Evolutionary conservation across 441 rosid genomes (phyloP).

Genomic region (Pelargonium cotyledonis): DNA sequence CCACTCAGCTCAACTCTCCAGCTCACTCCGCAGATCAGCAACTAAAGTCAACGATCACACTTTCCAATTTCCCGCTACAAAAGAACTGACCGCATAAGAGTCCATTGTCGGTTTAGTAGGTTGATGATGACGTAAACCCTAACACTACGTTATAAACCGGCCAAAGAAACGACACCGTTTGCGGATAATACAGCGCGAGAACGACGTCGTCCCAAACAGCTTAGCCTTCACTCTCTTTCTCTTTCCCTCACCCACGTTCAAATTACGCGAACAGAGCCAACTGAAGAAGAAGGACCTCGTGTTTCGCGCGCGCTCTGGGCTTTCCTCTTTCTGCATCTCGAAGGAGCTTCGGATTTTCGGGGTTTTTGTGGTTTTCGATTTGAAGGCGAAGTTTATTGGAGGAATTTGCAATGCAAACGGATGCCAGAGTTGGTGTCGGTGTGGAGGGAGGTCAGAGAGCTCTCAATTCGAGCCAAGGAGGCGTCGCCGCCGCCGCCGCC

Average conservation of each 20-base stretch:
- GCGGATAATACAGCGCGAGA: not conserved
- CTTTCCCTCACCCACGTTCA: not conserved
- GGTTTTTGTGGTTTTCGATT: not conserved
- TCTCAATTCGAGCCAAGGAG: constrained; percentile 45
- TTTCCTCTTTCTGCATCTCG: not conserved
- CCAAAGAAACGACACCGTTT: not conserved
- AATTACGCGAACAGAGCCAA: not conserved
- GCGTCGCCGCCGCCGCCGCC: constrained; percentile 26
- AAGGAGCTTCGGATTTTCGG: not conserved
- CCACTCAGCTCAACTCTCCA: not conserved
- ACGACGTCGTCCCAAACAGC: not conserved
- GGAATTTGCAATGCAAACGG: constrained; percentile 56
- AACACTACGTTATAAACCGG: not conserved
- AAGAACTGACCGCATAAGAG: not conserved
- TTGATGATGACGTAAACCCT: constrained; percentile 7
- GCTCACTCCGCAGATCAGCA: not conserved
- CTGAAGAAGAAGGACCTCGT: not conserved
- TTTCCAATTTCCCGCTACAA: not conserved
- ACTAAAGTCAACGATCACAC: not conserved
- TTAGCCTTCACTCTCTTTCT: not conserved
- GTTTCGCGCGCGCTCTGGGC: not conserved
- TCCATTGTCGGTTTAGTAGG: constrained; percentile 10
- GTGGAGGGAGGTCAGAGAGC: constrained; percentile 42
- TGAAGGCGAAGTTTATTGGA: constrained; percentile 9
- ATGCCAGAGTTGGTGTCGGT: constrained; percentile 75